Evolutionary conservation across 139 green algal genomes (phyloP).

Genomic region (Chloropicon primus): DNA sequence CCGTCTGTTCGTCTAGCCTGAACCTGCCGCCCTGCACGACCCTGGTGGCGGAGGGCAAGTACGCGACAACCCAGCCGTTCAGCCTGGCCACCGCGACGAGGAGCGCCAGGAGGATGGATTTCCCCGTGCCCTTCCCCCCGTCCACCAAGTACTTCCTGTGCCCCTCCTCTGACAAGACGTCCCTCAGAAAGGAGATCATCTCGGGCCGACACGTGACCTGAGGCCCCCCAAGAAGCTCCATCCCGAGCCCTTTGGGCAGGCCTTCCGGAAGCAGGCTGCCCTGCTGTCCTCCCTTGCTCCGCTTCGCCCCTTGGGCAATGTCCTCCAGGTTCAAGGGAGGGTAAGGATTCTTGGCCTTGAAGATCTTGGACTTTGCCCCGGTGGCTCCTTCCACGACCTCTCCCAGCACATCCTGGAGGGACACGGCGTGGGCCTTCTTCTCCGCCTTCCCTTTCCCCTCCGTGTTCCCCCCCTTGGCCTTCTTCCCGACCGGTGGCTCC

Average conservation of each 20-base stretch:
- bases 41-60: constrained; percentile 37
- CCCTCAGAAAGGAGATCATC: neutral
- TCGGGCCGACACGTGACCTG: neutral
- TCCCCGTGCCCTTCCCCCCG: constrained; percentile 32
- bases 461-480: no score
- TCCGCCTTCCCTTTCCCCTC: no score
- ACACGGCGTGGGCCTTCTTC: no score
- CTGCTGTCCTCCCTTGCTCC: neutral
- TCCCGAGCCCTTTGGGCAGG: neutral
- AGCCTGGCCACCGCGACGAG: constrained; percentile 38
- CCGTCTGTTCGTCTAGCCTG: constrained; percentile 12
- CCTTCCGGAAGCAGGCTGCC: neutral
- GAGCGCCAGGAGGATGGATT: constrained; percentile 39
- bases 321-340: no score
- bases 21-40: constrained; percentile 41
- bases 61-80: constrained; percentile 44
- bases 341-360: neutral
- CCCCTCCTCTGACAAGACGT: neutral
- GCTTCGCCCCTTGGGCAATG: no score
- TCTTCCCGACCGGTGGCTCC: no score
- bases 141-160: constrained; percentile 1
- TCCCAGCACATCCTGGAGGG: no score
- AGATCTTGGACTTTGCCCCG: neutral
- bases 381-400: neutral
- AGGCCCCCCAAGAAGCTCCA: neutral